Conservation (phyloP, 345 rosid genomes). For the Salix dunnii region DNA sequence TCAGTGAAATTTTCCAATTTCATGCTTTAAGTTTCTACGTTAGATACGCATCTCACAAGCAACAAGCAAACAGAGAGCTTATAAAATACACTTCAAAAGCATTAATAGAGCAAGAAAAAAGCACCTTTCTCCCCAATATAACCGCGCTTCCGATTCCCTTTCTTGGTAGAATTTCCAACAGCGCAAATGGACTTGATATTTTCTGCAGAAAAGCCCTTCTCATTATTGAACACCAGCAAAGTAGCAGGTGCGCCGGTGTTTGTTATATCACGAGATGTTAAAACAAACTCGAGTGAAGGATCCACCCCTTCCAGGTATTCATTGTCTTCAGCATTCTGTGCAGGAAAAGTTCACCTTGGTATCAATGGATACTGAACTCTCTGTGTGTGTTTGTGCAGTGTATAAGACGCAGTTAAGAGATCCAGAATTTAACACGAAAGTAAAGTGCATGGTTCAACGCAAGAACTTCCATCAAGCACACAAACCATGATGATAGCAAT, state of each 20-base stretch:
- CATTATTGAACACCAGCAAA: conserved; percentile 60
- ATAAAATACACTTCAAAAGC: background rate
- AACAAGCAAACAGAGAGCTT: background rate
- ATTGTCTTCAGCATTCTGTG: conserved; percentile 73
- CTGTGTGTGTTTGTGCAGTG: too few relatives aligned
- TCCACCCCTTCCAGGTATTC: conserved; percentile 55
- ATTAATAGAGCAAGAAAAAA: background rate
- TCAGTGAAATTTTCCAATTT: too few relatives aligned
- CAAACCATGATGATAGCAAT: background rate
- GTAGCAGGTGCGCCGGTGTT: conserved; percentile 65
- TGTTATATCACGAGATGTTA: conserved; percentile 69
- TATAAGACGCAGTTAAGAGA: background rate
- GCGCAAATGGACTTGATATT: conserved; percentile 68
- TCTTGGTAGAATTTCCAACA: conserved; percentile 67
- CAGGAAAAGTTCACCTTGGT: background rate
- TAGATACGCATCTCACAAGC: background rate
- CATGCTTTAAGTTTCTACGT: too few relatives aligned
- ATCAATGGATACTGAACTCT: background rate
- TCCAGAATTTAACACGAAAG: background rate
- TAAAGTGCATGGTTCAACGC: background rate
- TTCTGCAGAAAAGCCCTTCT: conserved; percentile 53
- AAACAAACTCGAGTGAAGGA: conserved; percentile 70
- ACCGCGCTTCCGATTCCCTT: conserved; percentile 57
- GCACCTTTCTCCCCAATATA: conserved; percentile 82
- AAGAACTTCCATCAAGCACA: background rate